phyloP scores from a whole-genome alignment of 768 basidiomycete species.

The Terana coerulea region DNA sequence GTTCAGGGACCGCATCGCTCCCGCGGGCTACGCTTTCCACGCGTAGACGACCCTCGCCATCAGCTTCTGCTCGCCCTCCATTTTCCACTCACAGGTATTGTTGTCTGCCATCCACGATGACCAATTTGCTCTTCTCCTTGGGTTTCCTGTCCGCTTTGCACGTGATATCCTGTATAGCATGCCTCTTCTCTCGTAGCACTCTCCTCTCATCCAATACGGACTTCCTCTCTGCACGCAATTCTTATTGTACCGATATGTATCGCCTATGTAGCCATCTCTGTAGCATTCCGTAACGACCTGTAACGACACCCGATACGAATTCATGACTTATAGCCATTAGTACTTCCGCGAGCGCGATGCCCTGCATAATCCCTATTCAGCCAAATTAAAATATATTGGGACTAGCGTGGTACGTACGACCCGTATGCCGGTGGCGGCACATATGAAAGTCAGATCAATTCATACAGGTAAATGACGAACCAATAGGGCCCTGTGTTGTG shows the following conservation, averaged over 20 bases:
- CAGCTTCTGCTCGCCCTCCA: background rate
- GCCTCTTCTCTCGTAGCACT: background rate
- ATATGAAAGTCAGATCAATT: background rate
- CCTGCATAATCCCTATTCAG: background rate
- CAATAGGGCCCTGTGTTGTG: no score
- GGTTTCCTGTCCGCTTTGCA: background rate
- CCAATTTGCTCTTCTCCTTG: background rate
- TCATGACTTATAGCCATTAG: background rate
- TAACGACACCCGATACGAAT: constrained; percentile 8
- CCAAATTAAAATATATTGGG: background rate
- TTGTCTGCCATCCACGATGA: background rate
- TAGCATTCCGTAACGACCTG: constrained; percentile 13
- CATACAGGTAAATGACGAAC: no score
- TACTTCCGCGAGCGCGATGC: background rate
- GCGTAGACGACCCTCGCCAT: background rate
- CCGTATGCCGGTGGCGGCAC: background rate
- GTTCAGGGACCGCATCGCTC: constrained; percentile 1
- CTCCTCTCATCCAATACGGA: constrained; percentile 1
- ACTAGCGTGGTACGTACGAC: background rate
- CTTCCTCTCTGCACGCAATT: constrained; percentile 4
- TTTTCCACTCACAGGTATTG: background rate
- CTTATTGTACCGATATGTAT: constrained; percentile 10
- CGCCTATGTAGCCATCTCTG: background rate
- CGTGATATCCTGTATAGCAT: background rate
- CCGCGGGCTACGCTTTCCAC: constrained; percentile 2